Evolutionary conservation across 345 rosid genomes (phyloP).

Genomic region (Tarenaya hassleriana): DNA sequence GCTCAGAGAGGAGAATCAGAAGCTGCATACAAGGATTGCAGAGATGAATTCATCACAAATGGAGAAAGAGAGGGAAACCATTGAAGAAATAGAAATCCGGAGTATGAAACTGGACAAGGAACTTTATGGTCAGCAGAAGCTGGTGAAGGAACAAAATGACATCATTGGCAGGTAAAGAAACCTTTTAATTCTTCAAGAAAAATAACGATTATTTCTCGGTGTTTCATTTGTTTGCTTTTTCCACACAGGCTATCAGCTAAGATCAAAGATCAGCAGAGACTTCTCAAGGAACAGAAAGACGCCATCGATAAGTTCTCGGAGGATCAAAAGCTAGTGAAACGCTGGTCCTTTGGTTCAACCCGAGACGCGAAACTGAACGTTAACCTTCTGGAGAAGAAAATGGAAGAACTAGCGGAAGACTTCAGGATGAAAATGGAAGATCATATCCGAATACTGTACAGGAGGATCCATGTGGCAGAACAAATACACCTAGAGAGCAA

Average conservation of each 20-base stretch:
- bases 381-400: conserved; percentile 36
- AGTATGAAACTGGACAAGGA: conserved; percentile 24
- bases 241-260: conserved; percentile 24
- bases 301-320: conserved; percentile 21
- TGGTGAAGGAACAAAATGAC: conserved; percentile 32
- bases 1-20: conserved; percentile 43
- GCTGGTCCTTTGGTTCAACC: conserved; percentile 30
- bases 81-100: conserved; percentile 8
- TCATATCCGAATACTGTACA: conserved; percentile 42
- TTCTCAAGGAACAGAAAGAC: conserved; percentile 29
- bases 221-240: too few relatives aligned
- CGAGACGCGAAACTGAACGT: conserved; percentile 19
- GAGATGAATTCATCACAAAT: conserved; percentile 24
- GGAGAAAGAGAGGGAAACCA: conserved; percentile 24
- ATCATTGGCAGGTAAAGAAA: conserved; percentile 15
- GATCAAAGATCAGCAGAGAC: conserved; percentile 32
- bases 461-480: conserved; percentile 40
- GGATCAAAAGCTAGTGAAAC: conserved; percentile 29
- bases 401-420: conserved; percentile 48
- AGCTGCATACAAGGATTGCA: conserved; percentile 21
- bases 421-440: conserved; percentile 47
- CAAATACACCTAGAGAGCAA: conserved; percentile 23
- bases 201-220: too few relatives aligned
- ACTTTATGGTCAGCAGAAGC: conserved; percentile 34
- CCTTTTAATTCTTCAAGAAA: neutral